Base-by-base conservation (phyloP, 306 rosid species). In the Sophora flavescens region DNA sequence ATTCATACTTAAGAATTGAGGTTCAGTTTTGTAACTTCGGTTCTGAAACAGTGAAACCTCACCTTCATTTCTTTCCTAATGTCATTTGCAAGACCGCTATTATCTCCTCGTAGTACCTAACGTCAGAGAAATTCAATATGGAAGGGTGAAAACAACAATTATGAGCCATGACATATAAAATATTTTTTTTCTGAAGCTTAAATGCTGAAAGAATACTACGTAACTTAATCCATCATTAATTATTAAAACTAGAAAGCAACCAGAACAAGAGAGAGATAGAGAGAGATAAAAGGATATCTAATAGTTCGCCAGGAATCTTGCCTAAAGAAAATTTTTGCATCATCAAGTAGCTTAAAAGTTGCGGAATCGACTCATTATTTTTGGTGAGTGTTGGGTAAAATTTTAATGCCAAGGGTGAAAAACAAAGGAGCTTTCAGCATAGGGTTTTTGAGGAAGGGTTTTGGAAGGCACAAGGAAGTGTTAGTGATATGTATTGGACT, bases 61-160 rank as follows among this genome's bases (percentile, higher is more conserved):
- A 92, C 99, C 99, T 95, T 95, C 97, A 95, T 95, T 86, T 95
- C 99, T 87, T 92, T 95, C 70, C 97, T 91, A 73, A 95, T 95
- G 90, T 95, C 99, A 89, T 93, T 92, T 80, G 99, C 99, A 68
- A 95, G 92, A 80, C 91, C 84, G 82, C 97, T 95, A 82, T 95
- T 92, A 86, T 95, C 97, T 72, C 99, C 98, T 78, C 90, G 93
- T 65, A 95, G 86, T 76, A 95, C 97, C 99, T 95, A 82, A 80
- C 36, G 77, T 50, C 74, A 82, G 72, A 80, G 77, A 77, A 73
- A 15, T 38, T 77, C 10, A 70, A 54, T 14, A 66, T 63, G 63
- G 47, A 72, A 79, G 83, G 77, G 75, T 60, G 68, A 33, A 78
- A 77, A 78, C 30, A 72, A 33, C n/a, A 16, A 36, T n/a, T 2